Evolutionary conservation across 2,329 filamentous ascomycete species (phyloP).

Genomic region (Penicillium concentricum): DNA sequence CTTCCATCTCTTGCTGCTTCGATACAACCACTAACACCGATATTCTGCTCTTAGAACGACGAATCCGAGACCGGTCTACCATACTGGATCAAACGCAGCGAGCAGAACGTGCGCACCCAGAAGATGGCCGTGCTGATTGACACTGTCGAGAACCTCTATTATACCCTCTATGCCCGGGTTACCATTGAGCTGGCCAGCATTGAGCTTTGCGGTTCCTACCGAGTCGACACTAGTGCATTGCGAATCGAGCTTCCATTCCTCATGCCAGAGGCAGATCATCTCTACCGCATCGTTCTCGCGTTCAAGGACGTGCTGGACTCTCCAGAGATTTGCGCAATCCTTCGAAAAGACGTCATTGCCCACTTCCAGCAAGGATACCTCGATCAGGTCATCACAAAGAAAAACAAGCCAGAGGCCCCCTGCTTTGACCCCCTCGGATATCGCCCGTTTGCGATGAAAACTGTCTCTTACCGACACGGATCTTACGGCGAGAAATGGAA

Average conservation of each 20-base stretch:
- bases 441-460: slow-evolving; percentile 26
- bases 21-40: background rate
- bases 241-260: slow-evolving; percentile 16
- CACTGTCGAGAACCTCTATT: slow-evolving; percentile 38
- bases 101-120: slow-evolving; percentile 28
- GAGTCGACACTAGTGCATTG: slow-evolving; percentile 22
- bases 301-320: slow-evolving; percentile 36
- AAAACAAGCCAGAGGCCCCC: slow-evolving; percentile 11
- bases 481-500: slow-evolving; percentile 32
- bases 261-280: slow-evolving; percentile 36
- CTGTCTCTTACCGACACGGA: slow-evolving; percentile 23
- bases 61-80: slow-evolving; percentile 27
- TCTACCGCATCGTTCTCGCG: slow-evolving; percentile 33
- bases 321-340: slow-evolving; percentile 24
- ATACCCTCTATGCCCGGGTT: slow-evolving; percentile 37
- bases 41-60: slow-evolving; percentile 29
- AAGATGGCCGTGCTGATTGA: slow-evolving; percentile 32
- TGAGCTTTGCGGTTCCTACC: slow-evolving; percentile 36
- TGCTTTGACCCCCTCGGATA: slow-evolving; percentile 31
- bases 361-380: slow-evolving; percentile 33
- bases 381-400: slow-evolving; percentile 20
- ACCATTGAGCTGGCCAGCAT: slow-evolving; percentile 38
- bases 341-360: slow-evolving; percentile 28
- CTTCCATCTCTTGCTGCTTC: background rate
- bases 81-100: slow-evolving; percentile 32